Conservation (phyloP, 1,284 basidiomycete species). For the Puccinia polysora region DNA sequence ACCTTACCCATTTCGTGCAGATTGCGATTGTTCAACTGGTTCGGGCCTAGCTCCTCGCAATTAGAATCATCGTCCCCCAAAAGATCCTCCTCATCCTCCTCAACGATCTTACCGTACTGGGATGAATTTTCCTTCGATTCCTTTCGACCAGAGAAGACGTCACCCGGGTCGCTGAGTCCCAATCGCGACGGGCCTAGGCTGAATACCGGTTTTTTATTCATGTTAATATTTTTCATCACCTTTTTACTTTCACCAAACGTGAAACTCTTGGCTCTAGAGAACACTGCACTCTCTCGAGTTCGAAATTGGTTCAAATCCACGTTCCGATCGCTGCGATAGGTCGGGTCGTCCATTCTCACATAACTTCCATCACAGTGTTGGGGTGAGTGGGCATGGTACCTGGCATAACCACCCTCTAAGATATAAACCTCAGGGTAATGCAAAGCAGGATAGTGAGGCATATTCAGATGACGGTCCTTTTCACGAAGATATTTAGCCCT, state of each 20-base stretch:
- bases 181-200: neutral
- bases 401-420: conserved; percentile 88
- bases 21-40: neutral
- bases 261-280: conserved; percentile 79
- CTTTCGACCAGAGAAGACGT: neutral
- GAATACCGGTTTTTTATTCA: neutral
- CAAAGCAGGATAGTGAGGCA: conserved; percentile 80
- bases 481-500: conserved; percentile 88
- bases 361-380: conserved; percentile 56
- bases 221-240: neutral
- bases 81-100: neutral
- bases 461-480: conserved; percentile 80
- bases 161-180: neutral
- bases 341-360: conserved; percentile 89
- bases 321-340: conserved; percentile 69
- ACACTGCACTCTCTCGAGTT: conserved; percentile 59
- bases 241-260: conserved; percentile 65
- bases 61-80: too few relatives aligned
- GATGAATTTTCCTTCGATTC: neutral
- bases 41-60: neutral
- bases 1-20: neutral
- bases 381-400: conserved; percentile 54
- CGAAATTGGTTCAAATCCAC: conserved; percentile 88
- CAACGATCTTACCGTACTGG: neutral
- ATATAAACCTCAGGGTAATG: conserved; percentile 97